Evolutionary conservation across 331 rosid genomes (phyloP), one percentile per base, ranked within the genome.

Genomic region (Prunus yedoensis): DNA sequence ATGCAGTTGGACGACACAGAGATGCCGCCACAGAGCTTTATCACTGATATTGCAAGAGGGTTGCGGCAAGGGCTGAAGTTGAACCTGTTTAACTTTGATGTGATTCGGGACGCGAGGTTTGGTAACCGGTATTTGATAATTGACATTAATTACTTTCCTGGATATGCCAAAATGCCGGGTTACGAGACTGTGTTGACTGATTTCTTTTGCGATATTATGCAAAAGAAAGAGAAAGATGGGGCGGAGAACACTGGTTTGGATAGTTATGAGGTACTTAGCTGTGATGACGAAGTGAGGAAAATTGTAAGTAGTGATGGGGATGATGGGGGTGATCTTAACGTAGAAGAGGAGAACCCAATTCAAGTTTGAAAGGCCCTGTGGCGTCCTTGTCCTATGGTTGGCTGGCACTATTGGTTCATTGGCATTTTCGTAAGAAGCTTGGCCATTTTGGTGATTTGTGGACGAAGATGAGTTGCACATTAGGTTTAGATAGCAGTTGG

Each of bases 151-250:
- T 94, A 94, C 72, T 94, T 94, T 79, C 98, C 98, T 10, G 98
- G 98, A 63, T 94, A 91, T 65, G 98, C 98, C 18, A 94, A 94
- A 85, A 90, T 94, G 98, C 98, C 97, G 2, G 89, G 92, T 5
- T 94, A 94, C 25, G 98, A 94, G 86, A 81, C 75, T 21, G 81
- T 90, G 50, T 73, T 94, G 85, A 91, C 98, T 0, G 86, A 94
- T 57, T 94, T 94, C 86, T 89, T 94, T 84, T 86, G 88, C 30
- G 98, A 91, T 28, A 70, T 87, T 20, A 77, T 85, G 88, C 58
- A 16, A 62, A 80, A 73, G 83, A 84, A 70, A 54, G 84, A 75
- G 47, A 69, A 77, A 17, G 72, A 45, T 58, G 78, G 35, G n/a
- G 23, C 30, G 18, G 85, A 67, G 64, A 63, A 70, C 58, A 35